Percentiles rank a stretch among this genome's conserved stretches.
phyloP scores from a whole-genome alignment of 139 green algal species.

The Chlorella ohadii region DNA sequence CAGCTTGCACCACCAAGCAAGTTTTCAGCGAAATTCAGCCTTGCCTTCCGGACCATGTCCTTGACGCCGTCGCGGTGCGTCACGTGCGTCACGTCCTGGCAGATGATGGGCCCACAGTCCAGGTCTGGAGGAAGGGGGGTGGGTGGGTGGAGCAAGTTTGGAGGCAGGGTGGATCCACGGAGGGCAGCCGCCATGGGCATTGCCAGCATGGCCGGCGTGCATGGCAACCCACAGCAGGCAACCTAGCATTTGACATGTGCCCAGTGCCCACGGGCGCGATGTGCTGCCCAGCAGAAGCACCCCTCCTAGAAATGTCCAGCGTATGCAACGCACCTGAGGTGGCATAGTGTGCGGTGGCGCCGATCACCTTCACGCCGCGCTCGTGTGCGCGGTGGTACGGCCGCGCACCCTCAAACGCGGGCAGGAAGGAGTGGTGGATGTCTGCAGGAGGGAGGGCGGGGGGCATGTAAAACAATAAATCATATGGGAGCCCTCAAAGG shows the following conservation, averaged over 20 bases:
- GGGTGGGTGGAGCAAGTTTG: too few relatives aligned
- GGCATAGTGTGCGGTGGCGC: conserved; percentile 85
- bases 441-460: background rate
- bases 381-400: conserved; percentile 57
- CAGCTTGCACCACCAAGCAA: too few relatives aligned
- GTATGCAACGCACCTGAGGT: conserved; percentile 58
- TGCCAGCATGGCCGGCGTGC: too few relatives aligned
- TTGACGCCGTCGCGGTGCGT: conserved; percentile 71
- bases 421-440: conserved; percentile 90
- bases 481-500: too few relatives aligned
- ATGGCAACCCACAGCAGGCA: too few relatives aligned
- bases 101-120: conserved; percentile 73
- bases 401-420: conserved; percentile 77
- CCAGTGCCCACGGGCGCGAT: too few relatives aligned
- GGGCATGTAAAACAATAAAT: too few relatives aligned
- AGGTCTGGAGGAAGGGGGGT: conserved; percentile 47
- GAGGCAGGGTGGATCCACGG: too few relatives aligned
- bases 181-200: too few relatives aligned
- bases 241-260: too few relatives aligned
- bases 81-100: conserved; percentile 76
- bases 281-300: background rate
- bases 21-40: too few relatives aligned
- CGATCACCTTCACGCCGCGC: conserved; percentile 86
- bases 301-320: too few relatives aligned
- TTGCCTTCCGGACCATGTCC: conserved; percentile 63